Evolutionary conservation across 1,284 basidiomycete genomes (phyloP).

Genomic region (Erythrobasidium hasegawianum): DNA sequence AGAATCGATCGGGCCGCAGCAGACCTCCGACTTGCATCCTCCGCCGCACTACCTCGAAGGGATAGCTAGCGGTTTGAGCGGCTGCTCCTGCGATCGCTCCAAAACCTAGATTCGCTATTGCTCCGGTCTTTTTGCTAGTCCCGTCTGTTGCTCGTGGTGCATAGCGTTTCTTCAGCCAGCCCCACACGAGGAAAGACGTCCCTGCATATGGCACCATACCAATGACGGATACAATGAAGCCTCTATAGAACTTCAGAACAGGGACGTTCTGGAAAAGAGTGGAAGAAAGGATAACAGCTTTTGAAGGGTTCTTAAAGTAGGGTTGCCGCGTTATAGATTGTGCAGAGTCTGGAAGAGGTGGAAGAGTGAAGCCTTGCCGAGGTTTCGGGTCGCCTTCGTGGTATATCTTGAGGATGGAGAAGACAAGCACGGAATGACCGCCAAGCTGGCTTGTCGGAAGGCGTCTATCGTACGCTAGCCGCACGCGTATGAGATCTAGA

Average conservation of each 20-base stretch:
- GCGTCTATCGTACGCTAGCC: slow-evolving; percentile 84
- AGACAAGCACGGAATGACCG: slow-evolving; percentile 56
- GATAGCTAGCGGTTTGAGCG: slow-evolving; percentile 89
- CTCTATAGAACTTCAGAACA: slow-evolving; percentile 87
- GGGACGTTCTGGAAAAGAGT: slow-evolving; percentile 56
- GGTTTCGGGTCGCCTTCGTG: slow-evolving; percentile 56
- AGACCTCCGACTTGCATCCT: slow-evolving; percentile 95
- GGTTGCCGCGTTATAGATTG: slow-evolving; percentile 49
- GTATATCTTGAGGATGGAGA: slow-evolving; percentile 66
- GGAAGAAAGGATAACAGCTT: slow-evolving; percentile 43
- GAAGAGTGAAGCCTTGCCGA: slow-evolving; percentile 19
- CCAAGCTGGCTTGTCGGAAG: slow-evolving; percentile 19
- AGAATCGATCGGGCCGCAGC: slow-evolving; percentile 65
- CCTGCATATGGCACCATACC: slow-evolving; percentile 98
- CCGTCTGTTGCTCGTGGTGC: neutral
- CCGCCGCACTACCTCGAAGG: slow-evolving; percentile 88
- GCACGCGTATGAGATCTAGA: slow-evolving; percentile 88
- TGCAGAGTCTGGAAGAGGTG: slow-evolving; percentile 31
- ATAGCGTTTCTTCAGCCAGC: slow-evolving; percentile 64
- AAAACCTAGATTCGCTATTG: slow-evolving; percentile 60
- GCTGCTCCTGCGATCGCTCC: slow-evolving; percentile 85
- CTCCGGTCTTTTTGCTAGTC: slow-evolving; percentile 51
- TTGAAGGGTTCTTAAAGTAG: slow-evolving; percentile 45
- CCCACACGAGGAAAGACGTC: slow-evolving; percentile 91
- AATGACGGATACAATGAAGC: slow-evolving; percentile 82